A percentile compares a stretch with the other conserved stretches of the same genome.
phyloP scores from a whole-genome alignment of 2,329 filamentous ascomycete species.

The Phialophora macrospora region DNA sequence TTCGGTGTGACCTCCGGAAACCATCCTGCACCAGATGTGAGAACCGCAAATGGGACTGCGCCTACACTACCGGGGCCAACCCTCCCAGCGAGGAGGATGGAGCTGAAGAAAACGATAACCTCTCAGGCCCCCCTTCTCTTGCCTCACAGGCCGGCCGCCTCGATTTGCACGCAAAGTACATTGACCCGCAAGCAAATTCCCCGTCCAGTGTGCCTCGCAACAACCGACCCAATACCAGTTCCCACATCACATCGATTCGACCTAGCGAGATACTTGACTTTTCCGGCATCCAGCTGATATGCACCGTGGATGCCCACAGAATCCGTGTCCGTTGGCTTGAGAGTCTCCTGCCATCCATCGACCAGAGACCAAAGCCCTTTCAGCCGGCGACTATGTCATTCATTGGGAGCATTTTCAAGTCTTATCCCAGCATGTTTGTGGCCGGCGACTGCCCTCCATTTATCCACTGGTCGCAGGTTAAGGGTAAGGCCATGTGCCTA shows the following conservation, averaged over 20 bases:
- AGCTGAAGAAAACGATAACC: neutral
- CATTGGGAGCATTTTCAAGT: slow-evolving; percentile 52
- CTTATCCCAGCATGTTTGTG: slow-evolving; percentile 49
- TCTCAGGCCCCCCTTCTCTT: neutral
- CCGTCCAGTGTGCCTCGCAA: neutral
- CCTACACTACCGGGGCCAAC: slow-evolving; percentile 9
- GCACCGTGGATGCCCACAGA: slow-evolving; percentile 54
- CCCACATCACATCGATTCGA: neutral
- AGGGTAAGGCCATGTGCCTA: slow-evolving; percentile 34
- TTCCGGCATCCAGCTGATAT: slow-evolving; percentile 43
- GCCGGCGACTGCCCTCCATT: slow-evolving; percentile 53
- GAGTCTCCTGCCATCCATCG: slow-evolving; percentile 53
- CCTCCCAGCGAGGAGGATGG: neutral
- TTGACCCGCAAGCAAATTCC: neutral
- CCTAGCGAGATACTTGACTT: slow-evolving; percentile 16
- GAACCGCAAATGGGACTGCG: slow-evolving; percentile 15
- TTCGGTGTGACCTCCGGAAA: slow-evolving; percentile 23
- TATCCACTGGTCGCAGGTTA: slow-evolving; percentile 49
- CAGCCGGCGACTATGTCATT: slow-evolving; percentile 47
- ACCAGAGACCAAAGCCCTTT: slow-evolving; percentile 53
- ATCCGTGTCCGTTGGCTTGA: slow-evolving; percentile 59
- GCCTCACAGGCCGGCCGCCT: neutral
- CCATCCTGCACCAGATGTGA: slow-evolving; percentile 24
- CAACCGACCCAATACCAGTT: neutral
- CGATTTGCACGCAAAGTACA: neutral